These are phyloP conservation scores for Mucor piriformis DNA, from an alignment of 371 early-diverging fungal genomes.

Conservation along the genomic window DNA sequence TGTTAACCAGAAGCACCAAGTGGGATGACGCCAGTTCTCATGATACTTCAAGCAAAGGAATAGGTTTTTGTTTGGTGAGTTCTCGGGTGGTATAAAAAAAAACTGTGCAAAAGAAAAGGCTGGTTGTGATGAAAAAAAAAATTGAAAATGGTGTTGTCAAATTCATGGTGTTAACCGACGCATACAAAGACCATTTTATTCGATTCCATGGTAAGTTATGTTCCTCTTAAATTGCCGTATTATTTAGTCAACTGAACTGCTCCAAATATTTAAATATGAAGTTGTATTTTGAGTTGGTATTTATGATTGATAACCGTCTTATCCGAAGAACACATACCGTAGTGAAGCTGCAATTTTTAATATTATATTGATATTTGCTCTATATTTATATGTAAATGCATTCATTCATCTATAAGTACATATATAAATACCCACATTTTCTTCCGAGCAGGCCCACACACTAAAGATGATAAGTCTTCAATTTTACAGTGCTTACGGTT, in stretches of 20 bases:
- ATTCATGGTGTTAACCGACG: constrained; percentile 17
- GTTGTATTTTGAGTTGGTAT: constrained; percentile 21
- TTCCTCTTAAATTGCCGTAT: constrained; percentile 17
- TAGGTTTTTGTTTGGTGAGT: constrained; percentile 21
- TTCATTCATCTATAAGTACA: no score
- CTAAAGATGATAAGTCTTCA: no score
- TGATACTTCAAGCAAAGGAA: constrained; percentile 17
- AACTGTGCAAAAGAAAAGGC: constrained; percentile 4
- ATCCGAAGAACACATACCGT: constrained; percentile 20
- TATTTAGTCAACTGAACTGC: constrained; percentile 19
- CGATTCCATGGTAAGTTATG: constrained; percentile 20
- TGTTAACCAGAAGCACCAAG: constrained; percentile 15
- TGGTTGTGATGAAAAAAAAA: constrained; percentile 15
- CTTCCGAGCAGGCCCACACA: no score
- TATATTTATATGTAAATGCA: no score
- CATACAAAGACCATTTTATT: constrained; percentile 23
- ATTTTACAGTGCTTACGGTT: no score
- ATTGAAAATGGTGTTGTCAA: constrained; percentile 16
- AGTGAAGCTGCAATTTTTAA: constrained; percentile 14
- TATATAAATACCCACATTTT: no score
- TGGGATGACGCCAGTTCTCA: constrained; percentile 17
- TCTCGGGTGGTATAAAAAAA: constrained; percentile 21
- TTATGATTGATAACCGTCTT: constrained; percentile 10
- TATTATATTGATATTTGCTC: no score
- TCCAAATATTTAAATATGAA: constrained; percentile 21